Evolutionary conservation across 768 basidiomycete species (phyloP), one percentile per base, ranked within the genome.

Genomic region (Leccinum truebloodii): DNA sequence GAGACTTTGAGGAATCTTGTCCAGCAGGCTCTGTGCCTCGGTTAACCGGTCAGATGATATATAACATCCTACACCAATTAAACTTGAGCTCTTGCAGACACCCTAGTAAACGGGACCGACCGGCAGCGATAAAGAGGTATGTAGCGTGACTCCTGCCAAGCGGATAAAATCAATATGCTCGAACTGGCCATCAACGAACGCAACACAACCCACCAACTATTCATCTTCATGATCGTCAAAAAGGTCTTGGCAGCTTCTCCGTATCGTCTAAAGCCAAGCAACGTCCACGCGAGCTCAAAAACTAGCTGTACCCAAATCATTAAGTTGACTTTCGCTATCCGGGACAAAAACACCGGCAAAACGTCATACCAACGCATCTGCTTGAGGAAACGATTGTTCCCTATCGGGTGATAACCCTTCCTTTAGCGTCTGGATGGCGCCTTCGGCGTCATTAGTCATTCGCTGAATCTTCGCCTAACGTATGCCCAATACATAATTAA

Each of bases 261-360:
- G 57, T 92, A 90, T 59, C 81, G 77, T 56, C 86, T 73, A 59
- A 88, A 80, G 1, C 84, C 79, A 3, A 92, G 78, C 1, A 89
- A 71, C 16, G 85, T 86, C 90, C 91, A 92, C 1, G 88, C 89
- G 4, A 93, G 79, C 71, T 93, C 91, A 63, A 90, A 92, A 14
- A 83, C 78, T 7, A 92, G 78, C 87, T 90, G 59, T 28, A 18
- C 48, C 16, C n/a, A 18, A 54, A 34, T 0, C 20, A 44, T n/a
- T 44, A 55, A 1, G 51, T 46, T 24, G n/a, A 41, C 13, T 12
- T 14, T 13, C 7, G 26, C 20, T 28, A 16, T 50, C 30, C 22
- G 35, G 8, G 28, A 34, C 3, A 14, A 46, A 30, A 30, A 14
- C 41, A 48, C 14, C 10, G 12, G 3, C 39, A 13, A 53, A 46